Conservation (phyloP, 192 early-diverging fungal genomes). For the Cladochytrium replicatum region DNA sequence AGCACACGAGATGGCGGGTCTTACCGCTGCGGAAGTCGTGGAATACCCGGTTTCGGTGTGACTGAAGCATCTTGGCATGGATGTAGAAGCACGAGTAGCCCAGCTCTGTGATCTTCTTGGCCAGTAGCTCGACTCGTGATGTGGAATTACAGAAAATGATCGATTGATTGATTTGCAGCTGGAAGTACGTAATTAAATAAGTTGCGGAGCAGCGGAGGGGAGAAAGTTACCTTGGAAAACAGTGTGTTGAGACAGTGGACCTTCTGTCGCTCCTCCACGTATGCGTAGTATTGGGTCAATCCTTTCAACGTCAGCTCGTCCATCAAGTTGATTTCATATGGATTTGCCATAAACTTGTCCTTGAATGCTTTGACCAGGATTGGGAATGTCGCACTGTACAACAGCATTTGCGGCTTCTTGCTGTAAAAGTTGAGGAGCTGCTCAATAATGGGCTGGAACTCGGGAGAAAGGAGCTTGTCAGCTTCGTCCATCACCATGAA, state of each 20-base stretch:
- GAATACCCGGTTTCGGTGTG: conserved; percentile 97
- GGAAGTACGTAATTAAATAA: neutral
- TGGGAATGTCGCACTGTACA: conserved; percentile 96
- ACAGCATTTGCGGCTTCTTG: conserved; percentile 83
- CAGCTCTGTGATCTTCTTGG: conserved; percentile 99
- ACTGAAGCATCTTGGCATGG: conserved; percentile 96
- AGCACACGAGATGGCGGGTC: conserved; percentile 95
- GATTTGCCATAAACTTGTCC: conserved; percentile 89
- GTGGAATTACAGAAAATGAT: conserved; percentile 99
- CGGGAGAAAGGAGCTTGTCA: conserved; percentile 95
- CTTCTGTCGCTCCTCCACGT: conserved; percentile 97
- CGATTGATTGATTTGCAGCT: conserved; percentile 99
- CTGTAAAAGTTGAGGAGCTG: conserved; percentile 88
- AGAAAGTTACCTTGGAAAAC: conserved; percentile 70
- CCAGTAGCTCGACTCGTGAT: conserved; percentile 94
- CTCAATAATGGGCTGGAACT: conserved; percentile 97
- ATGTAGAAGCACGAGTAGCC: conserved; percentile 99
- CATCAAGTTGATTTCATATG: conserved; percentile 99
- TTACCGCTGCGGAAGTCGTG: conserved; percentile 98
- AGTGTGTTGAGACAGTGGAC: conserved; percentile 84
- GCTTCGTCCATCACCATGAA: conserved; percentile 99
- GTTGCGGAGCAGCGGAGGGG: neutral
- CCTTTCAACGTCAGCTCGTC: conserved; percentile 96
- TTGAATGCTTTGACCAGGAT: conserved; percentile 97
- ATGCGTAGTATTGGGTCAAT: conserved; percentile 99